Evolutionary conservation across 78 protist species (phyloP).

Genomic region (Dictyostelium brefeldianum): DNA sequence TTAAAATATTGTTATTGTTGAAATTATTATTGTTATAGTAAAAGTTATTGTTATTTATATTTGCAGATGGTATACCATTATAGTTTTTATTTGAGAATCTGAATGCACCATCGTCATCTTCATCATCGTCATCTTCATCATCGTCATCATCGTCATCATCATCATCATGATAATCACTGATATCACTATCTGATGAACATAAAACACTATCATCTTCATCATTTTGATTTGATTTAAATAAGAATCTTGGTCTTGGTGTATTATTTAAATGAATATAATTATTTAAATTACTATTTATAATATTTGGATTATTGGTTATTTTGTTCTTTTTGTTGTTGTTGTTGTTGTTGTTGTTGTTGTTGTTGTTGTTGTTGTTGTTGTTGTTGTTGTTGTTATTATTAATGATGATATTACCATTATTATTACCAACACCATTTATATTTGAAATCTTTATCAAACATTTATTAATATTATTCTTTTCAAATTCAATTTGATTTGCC

Average conservation of each 20-base stretch:
- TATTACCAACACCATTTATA: background rate
- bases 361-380: background rate
- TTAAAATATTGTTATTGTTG: background rate
- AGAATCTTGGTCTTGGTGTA: background rate
- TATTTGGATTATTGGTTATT: background rate
- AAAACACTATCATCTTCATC: constrained; percentile 6
- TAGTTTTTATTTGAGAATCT: background rate
- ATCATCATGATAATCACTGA: background rate
- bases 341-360: background rate
- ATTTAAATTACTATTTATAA: background rate
- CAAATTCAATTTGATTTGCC: background rate
- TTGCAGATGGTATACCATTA: background rate
- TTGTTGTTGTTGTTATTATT: background rate
- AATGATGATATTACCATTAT: background rate
- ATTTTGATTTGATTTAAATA: background rate
- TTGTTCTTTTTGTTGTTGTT: background rate
- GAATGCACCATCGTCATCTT: too few species aligned
- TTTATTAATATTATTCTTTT: background rate
- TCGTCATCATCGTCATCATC: background rate
- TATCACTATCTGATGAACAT: background rate
- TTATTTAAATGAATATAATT: background rate
- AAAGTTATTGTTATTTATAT: background rate
- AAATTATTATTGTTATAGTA: background rate
- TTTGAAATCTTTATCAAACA: background rate
- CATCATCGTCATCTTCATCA: background rate